A percentile compares a stretch with the other conserved stretches of the same genome.
These are phyloP conservation scores for Aspergillus bertholletiae DNA, from an alignment of 495 filamentous ascomycete genomes.

Conservation along the genomic window DNA sequence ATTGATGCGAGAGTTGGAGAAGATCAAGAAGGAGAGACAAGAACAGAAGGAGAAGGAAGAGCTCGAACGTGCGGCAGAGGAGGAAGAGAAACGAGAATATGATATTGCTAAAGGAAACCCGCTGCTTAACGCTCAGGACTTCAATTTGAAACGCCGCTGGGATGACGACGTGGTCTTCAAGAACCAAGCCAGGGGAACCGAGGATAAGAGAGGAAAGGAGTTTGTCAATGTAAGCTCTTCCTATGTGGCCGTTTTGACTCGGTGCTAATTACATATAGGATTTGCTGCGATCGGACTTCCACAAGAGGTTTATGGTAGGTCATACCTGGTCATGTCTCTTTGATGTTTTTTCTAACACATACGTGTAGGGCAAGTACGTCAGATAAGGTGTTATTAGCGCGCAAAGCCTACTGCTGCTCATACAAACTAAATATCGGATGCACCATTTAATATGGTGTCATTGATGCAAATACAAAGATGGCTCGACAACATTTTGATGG, in stretches of 20 bases:
- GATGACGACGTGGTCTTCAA: conserved; percentile 99
- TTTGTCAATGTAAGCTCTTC: conserved; percentile 78
- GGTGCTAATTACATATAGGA: conserved; percentile 53
- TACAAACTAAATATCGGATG: background rate
- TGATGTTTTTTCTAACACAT: conserved; percentile 27
- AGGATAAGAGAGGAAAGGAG: conserved; percentile 89
- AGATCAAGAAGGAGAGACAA: conserved; percentile 86
- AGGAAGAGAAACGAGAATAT: conserved; percentile 76
- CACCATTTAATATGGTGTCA: background rate
- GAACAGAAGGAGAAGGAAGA: conserved; percentile 87
- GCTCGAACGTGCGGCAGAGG: conserved; percentile 67
- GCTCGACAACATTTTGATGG: background rate
- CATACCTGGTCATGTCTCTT: background rate
- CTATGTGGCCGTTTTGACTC: background rate
- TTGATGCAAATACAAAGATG: background rate
- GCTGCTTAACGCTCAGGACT: conserved; percentile 66
- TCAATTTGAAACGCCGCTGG: conserved; percentile 62
- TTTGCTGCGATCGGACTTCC: conserved; percentile 90
- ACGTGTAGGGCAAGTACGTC: conserved; percentile 61
- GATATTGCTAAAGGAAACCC: conserved; percentile 94
- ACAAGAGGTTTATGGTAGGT: conserved; percentile 93
- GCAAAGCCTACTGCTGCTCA: background rate
- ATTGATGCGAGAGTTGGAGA: conserved; percentile 86
- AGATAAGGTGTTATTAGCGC: conserved; percentile 37
- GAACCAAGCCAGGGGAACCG: conserved; percentile 94